Evolutionary conservation across 1,284 basidiomycete species (phyloP).

Genomic region (Leccinum subfulvum): DNA sequence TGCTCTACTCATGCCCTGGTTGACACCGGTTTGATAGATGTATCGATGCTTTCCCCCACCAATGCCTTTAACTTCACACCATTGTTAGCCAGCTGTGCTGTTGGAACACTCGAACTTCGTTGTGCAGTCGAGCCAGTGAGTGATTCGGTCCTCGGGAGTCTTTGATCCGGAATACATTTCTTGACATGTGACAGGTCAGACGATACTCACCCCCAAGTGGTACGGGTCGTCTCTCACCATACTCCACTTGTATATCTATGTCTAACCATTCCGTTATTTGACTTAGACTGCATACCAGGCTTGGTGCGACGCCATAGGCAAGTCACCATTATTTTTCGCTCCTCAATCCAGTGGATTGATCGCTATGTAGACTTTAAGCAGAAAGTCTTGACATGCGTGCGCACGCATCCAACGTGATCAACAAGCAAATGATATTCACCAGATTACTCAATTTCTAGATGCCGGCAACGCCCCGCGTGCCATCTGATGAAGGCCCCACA

Average conservation of each 20-base stretch:
- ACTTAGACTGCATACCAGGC: slow-evolving; percentile 62
- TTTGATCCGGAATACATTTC: slow-evolving; percentile 2
- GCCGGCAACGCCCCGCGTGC: slow-evolving; percentile 51
- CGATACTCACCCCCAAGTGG: slow-evolving; percentile 55
- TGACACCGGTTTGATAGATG: slow-evolving; percentile 43
- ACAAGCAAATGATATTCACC: background rate
- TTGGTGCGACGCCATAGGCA: slow-evolving; percentile 70
- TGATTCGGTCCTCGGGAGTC: slow-evolving; percentile 22
- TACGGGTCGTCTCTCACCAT: slow-evolving; percentile 30
- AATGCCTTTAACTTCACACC: slow-evolving; percentile 87
- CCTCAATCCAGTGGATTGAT: slow-evolving; percentile 9
- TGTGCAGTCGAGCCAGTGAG: slow-evolving; percentile 77
- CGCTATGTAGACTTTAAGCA: slow-evolving; percentile 54
- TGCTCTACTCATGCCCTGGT: background rate
- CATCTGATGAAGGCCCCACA: slow-evolving; percentile 28
- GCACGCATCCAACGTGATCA: slow-evolving; percentile 23
- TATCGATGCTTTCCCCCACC: slow-evolving; percentile 71
- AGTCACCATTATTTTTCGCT: slow-evolving; percentile 9
- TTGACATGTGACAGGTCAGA: slow-evolving; percentile 41
- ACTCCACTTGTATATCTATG: background rate
- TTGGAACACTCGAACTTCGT: slow-evolving; percentile 81
- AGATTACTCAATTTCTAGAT: slow-evolving; percentile 37
- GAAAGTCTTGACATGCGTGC: slow-evolving; percentile 59
- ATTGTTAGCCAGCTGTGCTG: slow-evolving; percentile 71
- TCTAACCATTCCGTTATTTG: background rate